Base-by-base conservation (phyloP, 257 asterid genomes). In the Handroanthus guayacan region DNA sequence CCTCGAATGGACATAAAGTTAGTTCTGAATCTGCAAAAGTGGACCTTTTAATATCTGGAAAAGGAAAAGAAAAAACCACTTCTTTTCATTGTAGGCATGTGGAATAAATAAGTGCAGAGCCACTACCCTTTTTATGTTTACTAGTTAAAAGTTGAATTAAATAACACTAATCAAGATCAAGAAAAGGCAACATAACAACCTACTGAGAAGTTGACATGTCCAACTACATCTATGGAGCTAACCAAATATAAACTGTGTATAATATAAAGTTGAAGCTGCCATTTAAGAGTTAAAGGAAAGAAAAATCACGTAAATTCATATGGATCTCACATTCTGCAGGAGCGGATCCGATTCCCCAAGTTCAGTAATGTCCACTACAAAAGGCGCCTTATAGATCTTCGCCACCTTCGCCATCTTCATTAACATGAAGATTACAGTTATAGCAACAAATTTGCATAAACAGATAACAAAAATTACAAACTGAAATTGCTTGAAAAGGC, bases 311-410 rank as follows among this genome's bases (percentile, higher is more conserved):
- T 4, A 38, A 51, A 9, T 14, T 43, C 16, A 34, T 16, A 47
- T 4, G 67, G 64, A 72, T 54, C 96, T 84, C 80, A 89, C 97
- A 80, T 89, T 88, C 62, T 69, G 86, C 65, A 80, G 17, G 47
- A 91, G 86, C 5, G 91, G 89, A 80, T 86, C 91, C 45, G 81
- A 86, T 77, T 76, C 86, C 34, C 94, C 96, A 60, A 82, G 79
- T 78, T 88, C 88, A 74, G 84, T 82, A 70, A 91, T 79, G 67
- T 65, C 75, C 67, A 91, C 74, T 25, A 88, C 82, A 51, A 88
- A 89, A 13, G 47, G 84, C 5, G 83, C 87, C n/a, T 80, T 82
- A 87, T 55, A 85, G 6, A 67, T 75, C 76, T 74, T 86, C 62
- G 81, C 82, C 63, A 75, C 88, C 78, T 86, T 85, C 74, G 62